Evolutionary conservation across 345 rosid genomes (phyloP).

Genomic region (Salix viminalis): DNA sequence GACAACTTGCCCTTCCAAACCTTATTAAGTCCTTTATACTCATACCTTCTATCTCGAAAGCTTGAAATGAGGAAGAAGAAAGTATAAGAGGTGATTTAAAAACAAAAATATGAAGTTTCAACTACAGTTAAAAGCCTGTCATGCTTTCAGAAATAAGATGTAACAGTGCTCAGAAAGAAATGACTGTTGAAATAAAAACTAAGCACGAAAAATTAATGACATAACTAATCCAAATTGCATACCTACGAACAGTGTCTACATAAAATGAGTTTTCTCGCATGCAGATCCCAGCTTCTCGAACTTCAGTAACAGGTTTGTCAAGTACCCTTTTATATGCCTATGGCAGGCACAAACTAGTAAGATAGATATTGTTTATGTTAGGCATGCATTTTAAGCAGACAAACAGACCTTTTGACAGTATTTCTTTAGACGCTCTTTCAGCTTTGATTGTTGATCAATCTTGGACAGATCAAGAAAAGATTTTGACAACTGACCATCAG

Average conservation of each 20-base stretch:
- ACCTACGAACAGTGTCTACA: slow-evolving; percentile 96
- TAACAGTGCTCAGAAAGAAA: background rate
- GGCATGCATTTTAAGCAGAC: slow-evolving; percentile 2
- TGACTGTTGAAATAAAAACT: background rate
- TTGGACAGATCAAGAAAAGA: slow-evolving; percentile 85
- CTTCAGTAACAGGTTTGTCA: slow-evolving; percentile 85
- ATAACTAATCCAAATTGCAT: slow-evolving; percentile 11
- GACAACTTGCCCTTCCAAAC: slow-evolving; percentile 95
- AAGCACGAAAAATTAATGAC: background rate
- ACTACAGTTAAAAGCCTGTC: slow-evolving; percentile 2
- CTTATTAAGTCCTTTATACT: slow-evolving; percentile 93
- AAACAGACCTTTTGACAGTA: slow-evolving; percentile 78
- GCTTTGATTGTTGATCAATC: slow-evolving; percentile 68
- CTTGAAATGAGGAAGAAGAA: slow-evolving; percentile 38
- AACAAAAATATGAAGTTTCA: background rate
- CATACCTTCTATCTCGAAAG: slow-evolving; percentile 97
- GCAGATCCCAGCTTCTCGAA: slow-evolving; percentile 98
- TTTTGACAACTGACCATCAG: slow-evolving; percentile 54
- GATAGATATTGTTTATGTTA: slow-evolving; percentile 6
- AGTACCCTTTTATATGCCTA: slow-evolving; percentile 82
- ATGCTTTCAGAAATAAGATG: background rate
- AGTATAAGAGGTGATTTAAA: background rate
- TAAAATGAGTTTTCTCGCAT: slow-evolving; percentile 96
- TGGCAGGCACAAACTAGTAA: slow-evolving; percentile 20
- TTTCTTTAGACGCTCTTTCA: slow-evolving; percentile 80